These are phyloP conservation scores for Tephrocybe sp. DNA, from an alignment of 768 basidiomycete genomes.

Conservation along the genomic window DNA sequence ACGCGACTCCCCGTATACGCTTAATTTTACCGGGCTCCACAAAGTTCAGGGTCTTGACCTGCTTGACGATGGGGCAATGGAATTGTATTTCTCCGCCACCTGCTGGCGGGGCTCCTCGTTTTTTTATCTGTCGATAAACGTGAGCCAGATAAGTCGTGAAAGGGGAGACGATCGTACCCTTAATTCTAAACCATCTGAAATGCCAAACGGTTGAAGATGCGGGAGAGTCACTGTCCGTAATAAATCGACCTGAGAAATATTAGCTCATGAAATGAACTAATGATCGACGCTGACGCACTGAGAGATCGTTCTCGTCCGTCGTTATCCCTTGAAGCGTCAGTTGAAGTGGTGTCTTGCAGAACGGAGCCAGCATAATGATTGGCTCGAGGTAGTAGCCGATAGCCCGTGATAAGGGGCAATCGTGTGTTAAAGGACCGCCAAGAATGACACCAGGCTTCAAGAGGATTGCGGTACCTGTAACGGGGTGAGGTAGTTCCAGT, in stretches of 20 bases:
- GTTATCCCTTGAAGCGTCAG: constrained; percentile 88
- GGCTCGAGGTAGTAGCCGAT: constrained; percentile 96
- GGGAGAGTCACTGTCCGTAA: constrained; percentile 89
- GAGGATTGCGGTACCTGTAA: constrained; percentile 82
- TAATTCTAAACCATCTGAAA: constrained; percentile 88
- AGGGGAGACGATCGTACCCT: constrained; percentile 48
- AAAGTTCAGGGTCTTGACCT: constrained; percentile 91
- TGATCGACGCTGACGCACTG: constrained; percentile 43
- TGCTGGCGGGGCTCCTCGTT: constrained; percentile 85
- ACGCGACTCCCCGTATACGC: constrained; percentile 95
- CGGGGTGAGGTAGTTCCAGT: background rate
- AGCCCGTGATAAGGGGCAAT: constrained; percentile 85
- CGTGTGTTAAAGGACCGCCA: constrained; percentile 80
- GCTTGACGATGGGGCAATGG: constrained; percentile 88
- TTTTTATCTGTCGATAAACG: constrained; percentile 68
- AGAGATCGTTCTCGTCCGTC: constrained; percentile 89
- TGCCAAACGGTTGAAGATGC: constrained; percentile 86
- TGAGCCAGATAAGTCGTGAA: constrained; percentile 1
- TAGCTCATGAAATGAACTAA: constrained; percentile 2
- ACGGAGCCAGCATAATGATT: constrained; percentile 86
- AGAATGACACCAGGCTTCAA: constrained; percentile 91
- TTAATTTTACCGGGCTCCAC: constrained; percentile 89
- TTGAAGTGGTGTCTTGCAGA: constrained; percentile 84
- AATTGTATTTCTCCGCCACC: constrained; percentile 96
- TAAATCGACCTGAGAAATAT: constrained; percentile 70